A percentile compares a stretch with the other conserved stretches of the same genome.
Evolutionary conservation across 1,284 basidiomycete genomes (phyloP).

Genomic region (Boletus nobilissimus): DNA sequence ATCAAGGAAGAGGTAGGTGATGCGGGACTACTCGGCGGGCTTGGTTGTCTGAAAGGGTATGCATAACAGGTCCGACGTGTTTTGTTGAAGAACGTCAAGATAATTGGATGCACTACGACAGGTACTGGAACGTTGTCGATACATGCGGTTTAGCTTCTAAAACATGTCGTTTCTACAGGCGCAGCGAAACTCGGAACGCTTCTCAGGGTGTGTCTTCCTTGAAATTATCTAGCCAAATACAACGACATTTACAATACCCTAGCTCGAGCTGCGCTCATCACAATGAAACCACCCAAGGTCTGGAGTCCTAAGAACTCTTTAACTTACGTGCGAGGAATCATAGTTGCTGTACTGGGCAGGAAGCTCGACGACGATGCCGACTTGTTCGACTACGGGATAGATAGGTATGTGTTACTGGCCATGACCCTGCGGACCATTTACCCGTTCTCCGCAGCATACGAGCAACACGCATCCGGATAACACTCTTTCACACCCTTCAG

Average conservation of each 20-base stretch:
- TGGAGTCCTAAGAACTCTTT: conserved; percentile 32
- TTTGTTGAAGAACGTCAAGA: conserved; percentile 60
- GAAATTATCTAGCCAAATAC: conserved; percentile 9
- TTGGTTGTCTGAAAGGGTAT: background rate
- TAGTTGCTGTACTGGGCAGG: conserved; percentile 28
- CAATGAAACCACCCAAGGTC: conserved; percentile 29
- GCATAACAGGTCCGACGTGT: conserved; percentile 49
- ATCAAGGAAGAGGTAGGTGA: conserved; percentile 50
- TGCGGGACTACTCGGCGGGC: conserved; percentile 29
- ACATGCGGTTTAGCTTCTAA: background rate
- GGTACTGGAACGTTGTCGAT: conserved; percentile 46
- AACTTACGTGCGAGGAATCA: conserved; percentile 27
- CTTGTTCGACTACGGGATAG: conserved; percentile 24
- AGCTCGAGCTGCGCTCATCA: conserved; percentile 2
- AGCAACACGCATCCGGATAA: conserved; percentile 42
- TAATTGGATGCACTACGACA: conserved; percentile 79
- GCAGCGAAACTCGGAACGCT: conserved; percentile 71
- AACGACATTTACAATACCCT: conserved; percentile 24
- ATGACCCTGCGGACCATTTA: background rate
- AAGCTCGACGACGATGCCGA: conserved; percentile 24
- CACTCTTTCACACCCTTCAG: conserved; percentile 47
- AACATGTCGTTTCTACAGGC: conserved; percentile 50
- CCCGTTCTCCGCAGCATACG: conserved; percentile 41
- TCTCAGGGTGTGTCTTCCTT: conserved; percentile 56
- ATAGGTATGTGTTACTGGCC: conserved; percentile 21